Percentiles rank a stretch among this genome's conserved stretches.
These are phyloP conservation scores for Sugiyamaella grinbergsii DNA, from an alignment of 1,139 yeast species.

Conservation along the genomic window DNA sequence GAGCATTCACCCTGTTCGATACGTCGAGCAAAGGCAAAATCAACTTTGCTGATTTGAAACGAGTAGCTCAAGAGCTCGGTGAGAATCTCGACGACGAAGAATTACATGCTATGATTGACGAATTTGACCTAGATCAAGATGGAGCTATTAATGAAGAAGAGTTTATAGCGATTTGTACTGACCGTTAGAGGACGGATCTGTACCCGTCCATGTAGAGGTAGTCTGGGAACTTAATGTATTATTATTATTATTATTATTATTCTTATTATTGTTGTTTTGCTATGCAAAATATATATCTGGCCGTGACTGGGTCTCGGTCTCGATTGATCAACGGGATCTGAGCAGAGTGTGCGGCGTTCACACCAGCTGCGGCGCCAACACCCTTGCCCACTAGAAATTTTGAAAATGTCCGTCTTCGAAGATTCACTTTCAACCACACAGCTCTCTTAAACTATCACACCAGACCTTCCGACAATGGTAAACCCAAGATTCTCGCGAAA, in stretches of 20 bases:
- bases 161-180: conserved; percentile 86
- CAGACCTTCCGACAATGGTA: conserved; percentile 23
- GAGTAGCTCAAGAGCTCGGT: conserved; percentile 91
- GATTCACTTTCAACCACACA: not conserved
- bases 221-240: not conserved
- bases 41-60: conserved; percentile 70
- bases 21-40: conserved; percentile 88
- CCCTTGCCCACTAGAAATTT: conserved; percentile 9
- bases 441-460: not conserved
- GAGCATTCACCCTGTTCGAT: conserved; percentile 91
- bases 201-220: too few relatives aligned
- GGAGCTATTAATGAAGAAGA: conserved; percentile 95
- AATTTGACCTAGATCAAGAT: conserved; percentile 94
- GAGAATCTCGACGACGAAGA: conserved; percentile 93
- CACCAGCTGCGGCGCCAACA: too few relatives aligned
- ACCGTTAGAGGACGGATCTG: conserved; percentile 43
- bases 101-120: conserved; percentile 94
- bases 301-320: too few relatives aligned
- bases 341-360: not conserved
- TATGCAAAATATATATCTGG: too few relatives aligned
- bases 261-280: conserved; percentile 1
- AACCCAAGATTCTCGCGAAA: conserved; percentile 28
- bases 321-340: too few relatives aligned
- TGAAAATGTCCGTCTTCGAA: conserved; percentile 3
- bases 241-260: conserved; percentile 17